phyloP scores from a whole-genome alignment of 768 basidiomycete species.

The Mycena maculata region DNA sequence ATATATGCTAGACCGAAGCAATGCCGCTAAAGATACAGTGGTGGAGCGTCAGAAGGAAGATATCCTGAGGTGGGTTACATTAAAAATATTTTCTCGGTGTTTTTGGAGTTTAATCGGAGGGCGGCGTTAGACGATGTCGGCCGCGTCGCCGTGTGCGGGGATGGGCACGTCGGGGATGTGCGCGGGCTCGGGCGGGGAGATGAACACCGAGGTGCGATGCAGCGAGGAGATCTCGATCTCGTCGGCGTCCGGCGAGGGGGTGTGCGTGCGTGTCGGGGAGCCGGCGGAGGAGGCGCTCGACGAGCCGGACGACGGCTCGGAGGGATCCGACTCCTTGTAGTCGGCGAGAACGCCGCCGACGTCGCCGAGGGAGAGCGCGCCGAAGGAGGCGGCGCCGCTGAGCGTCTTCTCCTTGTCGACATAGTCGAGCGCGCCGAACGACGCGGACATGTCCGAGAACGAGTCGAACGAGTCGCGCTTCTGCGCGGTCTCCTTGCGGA shows the following conservation, averaged over 20 bases:
- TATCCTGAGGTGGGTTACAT: no score
- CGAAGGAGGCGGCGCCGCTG: constrained; percentile 1
- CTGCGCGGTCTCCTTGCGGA: constrained; percentile 56
- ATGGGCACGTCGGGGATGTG: constrained; percentile 31
- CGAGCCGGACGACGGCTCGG: constrained; percentile 45
- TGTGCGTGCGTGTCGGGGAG: neutral
- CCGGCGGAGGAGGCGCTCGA: constrained; percentile 1
- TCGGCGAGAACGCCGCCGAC: constrained; percentile 55
- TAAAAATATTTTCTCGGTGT: no score
- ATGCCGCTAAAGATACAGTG: constrained; percentile 4
- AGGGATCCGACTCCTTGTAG: constrained; percentile 45
- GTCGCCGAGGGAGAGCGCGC: constrained; percentile 47
- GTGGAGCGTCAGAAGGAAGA: neutral
- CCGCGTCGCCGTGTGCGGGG: constrained; percentile 25
- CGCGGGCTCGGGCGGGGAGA: constrained; percentile 30
- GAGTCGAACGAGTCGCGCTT: constrained; percentile 64
- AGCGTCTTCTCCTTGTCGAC: constrained; percentile 39
- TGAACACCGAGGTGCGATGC: constrained; percentile 24
- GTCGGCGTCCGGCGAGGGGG: neutral
- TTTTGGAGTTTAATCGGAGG: no score
- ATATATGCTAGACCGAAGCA: neutral
- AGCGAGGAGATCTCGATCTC: constrained; percentile 43
- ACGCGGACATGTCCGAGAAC: constrained; percentile 56
- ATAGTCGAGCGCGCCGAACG: constrained; percentile 54
- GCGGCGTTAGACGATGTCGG: neutral